These are phyloP conservation scores for Plantago elongata DNA, from an alignment of 257 asterid genomes.

Conservation along the genomic window DNA sequence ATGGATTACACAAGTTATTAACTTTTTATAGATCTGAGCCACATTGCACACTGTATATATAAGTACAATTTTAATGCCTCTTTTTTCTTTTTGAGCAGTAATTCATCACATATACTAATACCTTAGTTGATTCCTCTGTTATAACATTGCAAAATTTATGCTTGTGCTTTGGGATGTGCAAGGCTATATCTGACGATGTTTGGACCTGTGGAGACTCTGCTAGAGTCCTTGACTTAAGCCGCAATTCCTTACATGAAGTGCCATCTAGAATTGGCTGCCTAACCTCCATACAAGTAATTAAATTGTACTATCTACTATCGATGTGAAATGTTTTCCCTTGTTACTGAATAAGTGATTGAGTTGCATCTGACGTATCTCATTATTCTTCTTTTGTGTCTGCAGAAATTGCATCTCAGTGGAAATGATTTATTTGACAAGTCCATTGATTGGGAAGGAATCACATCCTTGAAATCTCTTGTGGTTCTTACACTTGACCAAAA, in stretches of 20 bases:
- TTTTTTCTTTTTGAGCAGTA: slow-evolving; percentile 1
- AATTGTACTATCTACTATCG: slow-evolving; percentile 9
- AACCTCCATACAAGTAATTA: slow-evolving; percentile 51
- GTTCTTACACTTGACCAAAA: slow-evolving; percentile 60
- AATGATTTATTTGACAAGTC: slow-evolving; percentile 51
- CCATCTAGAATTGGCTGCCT: slow-evolving; percentile 50
- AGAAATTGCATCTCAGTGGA: slow-evolving; percentile 64
- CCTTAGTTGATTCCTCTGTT: slow-evolving; percentile 12
- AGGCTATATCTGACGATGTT: slow-evolving; percentile 80
- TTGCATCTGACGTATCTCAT: slow-evolving; percentile 7
- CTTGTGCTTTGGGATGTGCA: slow-evolving; percentile 33
- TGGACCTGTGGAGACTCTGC: slow-evolving; percentile 55
- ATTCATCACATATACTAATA: slow-evolving; percentile 5
- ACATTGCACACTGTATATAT: slow-evolving; percentile 4
- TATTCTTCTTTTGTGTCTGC: slow-evolving; percentile 23
- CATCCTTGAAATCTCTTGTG: slow-evolving; percentile 55
- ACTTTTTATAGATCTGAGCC: neutral
- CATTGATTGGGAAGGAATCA: slow-evolving; percentile 71
- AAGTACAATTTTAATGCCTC: slow-evolving; percentile 1
- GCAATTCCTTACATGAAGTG: slow-evolving; percentile 51
- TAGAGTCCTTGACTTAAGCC: slow-evolving; percentile 73
- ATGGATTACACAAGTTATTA: neutral
- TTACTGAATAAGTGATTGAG: slow-evolving; percentile 9
- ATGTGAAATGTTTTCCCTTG: slow-evolving; percentile 13
- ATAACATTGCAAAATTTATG: slow-evolving; percentile 19